A percentile compares a stretch with the other conserved stretches of the same genome.
These are phyloP conservation scores for Ustilago curta DNA, from an alignment of 1,284 basidiomycete species.

Conservation along the genomic window DNA sequence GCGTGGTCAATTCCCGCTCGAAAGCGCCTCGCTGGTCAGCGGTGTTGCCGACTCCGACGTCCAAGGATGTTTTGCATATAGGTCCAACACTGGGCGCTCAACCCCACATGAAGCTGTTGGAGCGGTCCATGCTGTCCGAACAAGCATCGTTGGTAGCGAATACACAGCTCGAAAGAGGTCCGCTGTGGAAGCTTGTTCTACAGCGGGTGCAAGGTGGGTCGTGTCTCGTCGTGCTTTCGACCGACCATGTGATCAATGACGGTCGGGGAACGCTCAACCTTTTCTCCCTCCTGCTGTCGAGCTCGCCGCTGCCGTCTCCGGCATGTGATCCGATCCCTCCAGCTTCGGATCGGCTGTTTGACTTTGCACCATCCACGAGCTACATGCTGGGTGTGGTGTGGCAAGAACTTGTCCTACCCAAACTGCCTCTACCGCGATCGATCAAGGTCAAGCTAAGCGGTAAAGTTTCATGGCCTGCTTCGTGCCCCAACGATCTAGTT, in stretches of 20 bases:
- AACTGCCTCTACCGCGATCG: constrained; percentile 14
- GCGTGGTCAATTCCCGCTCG: constrained; percentile 14
- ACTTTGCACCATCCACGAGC: constrained; percentile 22
- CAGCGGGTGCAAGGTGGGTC: neutral
- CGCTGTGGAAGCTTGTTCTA: constrained; percentile 26
- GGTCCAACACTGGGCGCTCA: neutral
- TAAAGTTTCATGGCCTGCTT: constrained; percentile 22
- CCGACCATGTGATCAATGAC: constrained; percentile 42
- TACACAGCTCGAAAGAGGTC: constrained; percentile 7
- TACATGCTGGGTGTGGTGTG: constrained; percentile 21
- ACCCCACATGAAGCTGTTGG: neutral
- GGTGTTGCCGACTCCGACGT: constrained; percentile 11
- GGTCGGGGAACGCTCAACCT: constrained; percentile 34
- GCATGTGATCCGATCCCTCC: constrained; percentile 8
- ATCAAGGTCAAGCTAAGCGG: constrained; percentile 10
- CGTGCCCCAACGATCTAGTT: neutral
- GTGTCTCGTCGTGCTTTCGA: constrained; percentile 19
- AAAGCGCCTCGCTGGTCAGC: constrained; percentile 15
- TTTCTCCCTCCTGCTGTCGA: constrained; percentile 16
- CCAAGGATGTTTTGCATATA: constrained; percentile 19
- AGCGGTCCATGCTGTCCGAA: neutral
- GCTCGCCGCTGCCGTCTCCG: neutral
- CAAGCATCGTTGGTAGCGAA: constrained; percentile 1
- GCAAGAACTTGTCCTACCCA: constrained; percentile 29
- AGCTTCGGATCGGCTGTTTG: constrained; percentile 27